These are phyloP conservation scores for Lepraria neglecta DNA, from an alignment of 495 filamentous ascomycete genomes.

Conservation along the genomic window DNA sequence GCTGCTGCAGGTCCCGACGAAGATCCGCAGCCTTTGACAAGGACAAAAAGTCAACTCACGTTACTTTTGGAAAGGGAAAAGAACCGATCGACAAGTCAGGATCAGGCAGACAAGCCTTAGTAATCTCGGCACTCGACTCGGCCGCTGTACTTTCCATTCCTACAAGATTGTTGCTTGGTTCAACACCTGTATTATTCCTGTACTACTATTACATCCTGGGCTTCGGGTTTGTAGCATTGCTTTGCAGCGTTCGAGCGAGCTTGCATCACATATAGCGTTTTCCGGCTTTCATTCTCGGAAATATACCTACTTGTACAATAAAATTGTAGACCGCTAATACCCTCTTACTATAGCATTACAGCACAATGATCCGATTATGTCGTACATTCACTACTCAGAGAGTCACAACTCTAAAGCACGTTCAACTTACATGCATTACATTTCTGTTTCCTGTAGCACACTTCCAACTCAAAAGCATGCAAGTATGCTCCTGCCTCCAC, in stretches of 20 bases:
- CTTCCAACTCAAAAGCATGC: no score
- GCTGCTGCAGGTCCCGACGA: constrained; percentile 12
- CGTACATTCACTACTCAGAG: neutral
- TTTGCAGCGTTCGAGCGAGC: constrained; percentile 16
- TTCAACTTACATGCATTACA: neutral
- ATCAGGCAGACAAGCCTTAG: neutral
- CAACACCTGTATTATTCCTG: constrained; percentile 10
- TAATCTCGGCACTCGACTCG: neutral
- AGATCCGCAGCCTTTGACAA: constrained; percentile 19
- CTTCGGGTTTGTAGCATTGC: neutral
- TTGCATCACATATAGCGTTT: constrained; percentile 11
- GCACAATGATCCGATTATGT: neutral
- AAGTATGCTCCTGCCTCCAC: no score
- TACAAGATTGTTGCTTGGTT: neutral
- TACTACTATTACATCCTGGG: neutral
- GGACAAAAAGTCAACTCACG: constrained; percentile 31
- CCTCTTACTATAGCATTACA: neutral
- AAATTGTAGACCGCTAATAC: constrained; percentile 10
- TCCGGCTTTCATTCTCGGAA: neutral
- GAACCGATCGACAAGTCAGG: constrained; percentile 2
- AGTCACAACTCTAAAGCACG: neutral
- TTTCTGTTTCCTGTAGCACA: neutral
- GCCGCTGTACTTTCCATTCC: neutral
- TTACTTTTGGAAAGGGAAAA: constrained; percentile 25
- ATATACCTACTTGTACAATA: constrained; percentile 6